phyloP scores from a whole-genome alignment of 2,329 filamentous ascomycete species.

The Phialophora macrospora region DNA sequence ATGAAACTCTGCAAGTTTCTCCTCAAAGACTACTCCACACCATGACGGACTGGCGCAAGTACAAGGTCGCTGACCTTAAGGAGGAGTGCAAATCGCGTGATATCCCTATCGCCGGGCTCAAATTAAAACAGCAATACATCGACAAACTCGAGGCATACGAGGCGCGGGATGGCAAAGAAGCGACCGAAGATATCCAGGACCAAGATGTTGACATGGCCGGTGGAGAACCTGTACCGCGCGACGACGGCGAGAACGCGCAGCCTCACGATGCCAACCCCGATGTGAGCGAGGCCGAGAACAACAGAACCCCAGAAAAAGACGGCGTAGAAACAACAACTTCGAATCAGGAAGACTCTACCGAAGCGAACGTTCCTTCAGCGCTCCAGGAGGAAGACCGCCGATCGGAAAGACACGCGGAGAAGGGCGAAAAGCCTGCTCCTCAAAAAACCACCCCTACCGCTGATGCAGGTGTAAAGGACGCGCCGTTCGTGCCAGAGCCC shows the following conservation, averaged over 20 bases:
- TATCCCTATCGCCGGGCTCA: conserved; percentile 71
- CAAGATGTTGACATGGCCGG: conserved; percentile 27
- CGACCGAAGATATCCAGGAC: conserved; percentile 40
- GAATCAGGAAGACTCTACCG: neutral
- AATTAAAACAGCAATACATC: conserved; percentile 68
- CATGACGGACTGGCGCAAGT: conserved; percentile 61
- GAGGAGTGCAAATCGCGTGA: conserved; percentile 74
- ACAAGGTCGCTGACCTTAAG: conserved; percentile 77
- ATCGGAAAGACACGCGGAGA: neutral
- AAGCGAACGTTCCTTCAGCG: neutral
- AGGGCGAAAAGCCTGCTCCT: conserved; percentile 1
- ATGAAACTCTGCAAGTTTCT: neutral
- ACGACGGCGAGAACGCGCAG: conserved; percentile 27
- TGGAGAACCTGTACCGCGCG: conserved; percentile 1
- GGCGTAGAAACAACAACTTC: neutral
- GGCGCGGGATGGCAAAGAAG: conserved; percentile 36
- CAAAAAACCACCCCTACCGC: conserved; percentile 2
- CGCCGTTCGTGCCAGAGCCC: neutral
- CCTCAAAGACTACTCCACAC: conserved; percentile 23
- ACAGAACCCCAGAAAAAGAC: neutral
- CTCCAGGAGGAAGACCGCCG: conserved; percentile 12
- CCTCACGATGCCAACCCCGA: conserved; percentile 11
- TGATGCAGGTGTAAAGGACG: conserved; percentile 1
- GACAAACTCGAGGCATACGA: conserved; percentile 61
- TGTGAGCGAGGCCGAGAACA: neutral